A percentile compares a stretch with the other conserved stretches of the same genome.
Evolutionary conservation across 108 stramenopile genomes (phyloP).

Genomic region (Fistulifera pelliculosa): DNA sequence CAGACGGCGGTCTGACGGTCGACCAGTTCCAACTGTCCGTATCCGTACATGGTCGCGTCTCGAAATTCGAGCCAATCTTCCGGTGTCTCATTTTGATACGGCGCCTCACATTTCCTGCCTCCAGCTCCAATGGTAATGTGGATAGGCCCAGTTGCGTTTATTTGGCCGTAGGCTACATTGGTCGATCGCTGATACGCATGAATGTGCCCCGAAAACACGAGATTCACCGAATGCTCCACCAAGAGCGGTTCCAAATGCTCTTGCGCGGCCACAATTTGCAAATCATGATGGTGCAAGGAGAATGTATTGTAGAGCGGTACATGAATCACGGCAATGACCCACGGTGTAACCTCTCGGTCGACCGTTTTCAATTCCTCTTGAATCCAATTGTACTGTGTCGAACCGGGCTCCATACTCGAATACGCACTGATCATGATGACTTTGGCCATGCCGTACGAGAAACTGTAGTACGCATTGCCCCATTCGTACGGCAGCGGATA

Average conservation of each 20-base stretch:
- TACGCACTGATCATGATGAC: slow-evolving; percentile 71
- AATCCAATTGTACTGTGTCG: slow-evolving; percentile 75
- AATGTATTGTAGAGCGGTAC: slow-evolving; percentile 80
- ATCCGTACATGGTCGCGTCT: slow-evolving; percentile 81
- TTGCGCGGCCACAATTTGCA: slow-evolving; percentile 49
- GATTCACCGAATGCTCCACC: slow-evolving; percentile 70
- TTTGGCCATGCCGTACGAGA: slow-evolving; percentile 56
- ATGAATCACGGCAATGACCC: slow-evolving; percentile 76
- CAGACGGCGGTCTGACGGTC: slow-evolving; percentile 69
- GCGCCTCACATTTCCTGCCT: slow-evolving; percentile 78
- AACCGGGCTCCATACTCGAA: slow-evolving; percentile 51
- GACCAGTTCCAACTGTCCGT: slow-evolving; percentile 57
- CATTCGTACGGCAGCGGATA: slow-evolving; percentile 69
- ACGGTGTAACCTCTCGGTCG: slow-evolving; percentile 67
- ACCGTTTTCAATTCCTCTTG: slow-evolving; percentile 45
- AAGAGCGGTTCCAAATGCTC: slow-evolving; percentile 77
- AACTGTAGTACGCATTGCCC: slow-evolving; percentile 79
- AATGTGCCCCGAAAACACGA: slow-evolving; percentile 84
- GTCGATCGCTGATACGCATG: slow-evolving; percentile 84
- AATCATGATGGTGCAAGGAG: slow-evolving; percentile 49
- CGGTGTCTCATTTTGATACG: slow-evolving; percentile 41
- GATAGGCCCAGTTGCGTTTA: slow-evolving; percentile 46
- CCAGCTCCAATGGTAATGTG: slow-evolving; percentile 92
- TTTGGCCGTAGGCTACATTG: slow-evolving; percentile 37
- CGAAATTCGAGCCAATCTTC: slow-evolving; percentile 79